Percentiles rank a stretch among this genome's conserved stretches.
Evolutionary conservation across 768 basidiomycete genomes (phyloP).

Genomic region (Suillus sp.): DNA sequence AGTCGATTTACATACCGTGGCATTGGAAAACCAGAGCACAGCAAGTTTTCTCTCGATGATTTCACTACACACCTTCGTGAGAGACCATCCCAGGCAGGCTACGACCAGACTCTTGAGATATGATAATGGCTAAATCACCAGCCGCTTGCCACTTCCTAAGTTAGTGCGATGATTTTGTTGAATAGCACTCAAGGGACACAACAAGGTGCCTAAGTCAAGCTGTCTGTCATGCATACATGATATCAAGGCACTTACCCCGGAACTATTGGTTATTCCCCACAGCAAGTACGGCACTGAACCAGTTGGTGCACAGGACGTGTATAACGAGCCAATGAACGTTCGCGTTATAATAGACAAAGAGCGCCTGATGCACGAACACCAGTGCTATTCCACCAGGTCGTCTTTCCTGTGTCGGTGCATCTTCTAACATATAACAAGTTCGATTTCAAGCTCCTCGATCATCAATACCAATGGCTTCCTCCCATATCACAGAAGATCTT

Average conservation of each 20-base stretch:
- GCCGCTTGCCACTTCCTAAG: neutral
- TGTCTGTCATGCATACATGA: too few relatives aligned
- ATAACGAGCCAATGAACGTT: neutral
- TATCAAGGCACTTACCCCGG: neutral
- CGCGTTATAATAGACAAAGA: neutral
- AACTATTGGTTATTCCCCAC: neutral
- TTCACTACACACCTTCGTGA: neutral
- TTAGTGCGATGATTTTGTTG: neutral
- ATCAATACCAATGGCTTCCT: neutral
- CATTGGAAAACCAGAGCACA: neutral
- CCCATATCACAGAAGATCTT: neutral
- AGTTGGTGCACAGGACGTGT: neutral
- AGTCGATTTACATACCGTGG: too few relatives aligned
- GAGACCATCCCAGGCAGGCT: neutral
- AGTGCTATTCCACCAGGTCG: neutral
- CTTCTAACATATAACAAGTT: neutral
- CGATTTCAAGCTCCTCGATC: neutral
- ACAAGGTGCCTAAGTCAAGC: too few relatives aligned
- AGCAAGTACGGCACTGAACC: neutral
- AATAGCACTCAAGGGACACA: neutral
- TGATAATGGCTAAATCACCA: neutral
- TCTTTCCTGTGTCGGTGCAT: neutral
- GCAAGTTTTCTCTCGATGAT: neutral
- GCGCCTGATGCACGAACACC: neutral
- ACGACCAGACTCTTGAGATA: neutral